Evolutionary conservation across 495 filamentous ascomycete genomes (phyloP).

Genomic region (Aspergillus incahuasiensis): DNA sequence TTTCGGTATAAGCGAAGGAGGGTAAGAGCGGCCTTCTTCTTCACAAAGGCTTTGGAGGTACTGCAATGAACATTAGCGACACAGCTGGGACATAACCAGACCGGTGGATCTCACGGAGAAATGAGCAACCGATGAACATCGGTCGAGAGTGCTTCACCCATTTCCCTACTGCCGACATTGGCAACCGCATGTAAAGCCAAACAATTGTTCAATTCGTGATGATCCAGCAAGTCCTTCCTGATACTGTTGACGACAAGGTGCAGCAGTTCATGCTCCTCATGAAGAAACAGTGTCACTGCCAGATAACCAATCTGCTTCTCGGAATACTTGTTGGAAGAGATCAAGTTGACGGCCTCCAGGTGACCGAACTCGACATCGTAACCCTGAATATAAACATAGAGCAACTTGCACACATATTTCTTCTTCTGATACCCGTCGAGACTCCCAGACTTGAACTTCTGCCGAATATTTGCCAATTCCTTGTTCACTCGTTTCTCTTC

Average conservation of each 20-base stretch:
- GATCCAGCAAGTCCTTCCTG: slow-evolving; percentile 87
- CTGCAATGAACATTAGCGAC: slow-evolving; percentile 40
- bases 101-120: slow-evolving; percentile 67
- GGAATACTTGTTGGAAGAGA: slow-evolving; percentile 94
- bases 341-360: slow-evolving; percentile 94
- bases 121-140: slow-evolving; percentile 95
- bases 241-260: slow-evolving; percentile 99
- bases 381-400: slow-evolving; percentile 98
- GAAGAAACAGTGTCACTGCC: slow-evolving; percentile 93
- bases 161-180: slow-evolving; percentile 93
- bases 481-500: slow-evolving; percentile 99
- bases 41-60: slow-evolving; percentile 95
- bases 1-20: slow-evolving; percentile 95
- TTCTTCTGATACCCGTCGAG: slow-evolving; percentile 98
- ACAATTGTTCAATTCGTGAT: slow-evolving; percentile 97
- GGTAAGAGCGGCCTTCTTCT: slow-evolving; percentile 98
- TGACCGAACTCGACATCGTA: slow-evolving; percentile 99
- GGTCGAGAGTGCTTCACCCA: slow-evolving; percentile 88
- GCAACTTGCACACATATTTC: slow-evolving; percentile 99
- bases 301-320: slow-evolving; percentile 99
- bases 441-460: slow-evolving; percentile 69
- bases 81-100: neutral
- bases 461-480: slow-evolving; percentile 95
- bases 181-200: slow-evolving; percentile 98
- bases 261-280: slow-evolving; percentile 93